Evolutionary conservation across 371 early-diverging fungal genomes (phyloP).

Genomic region (Mucor ambiguus): DNA sequence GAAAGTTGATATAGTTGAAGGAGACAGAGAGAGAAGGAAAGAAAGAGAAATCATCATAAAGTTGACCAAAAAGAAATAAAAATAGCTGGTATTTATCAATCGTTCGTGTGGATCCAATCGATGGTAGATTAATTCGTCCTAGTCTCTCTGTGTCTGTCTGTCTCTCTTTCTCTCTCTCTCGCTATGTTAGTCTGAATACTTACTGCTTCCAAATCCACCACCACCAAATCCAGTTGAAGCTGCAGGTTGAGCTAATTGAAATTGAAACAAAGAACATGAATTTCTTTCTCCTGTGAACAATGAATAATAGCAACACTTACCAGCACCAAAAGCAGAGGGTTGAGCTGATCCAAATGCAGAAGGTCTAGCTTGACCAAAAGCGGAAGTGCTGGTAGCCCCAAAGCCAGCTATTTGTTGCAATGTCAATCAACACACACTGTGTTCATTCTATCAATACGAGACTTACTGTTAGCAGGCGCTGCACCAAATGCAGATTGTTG

Average conservation of each 20-base stretch:
- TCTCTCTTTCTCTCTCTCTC: background rate
- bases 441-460: background rate
- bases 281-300: background rate
- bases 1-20: background rate
- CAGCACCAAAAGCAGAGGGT: constrained; percentile 35
- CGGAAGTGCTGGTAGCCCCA: constrained; percentile 38
- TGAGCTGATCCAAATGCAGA: constrained; percentile 40
- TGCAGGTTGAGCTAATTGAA: constrained; percentile 27
- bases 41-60: background rate
- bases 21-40: background rate
- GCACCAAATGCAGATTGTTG: constrained; percentile 46
- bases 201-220: constrained; percentile 49
- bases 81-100: background rate
- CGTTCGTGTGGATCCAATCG: background rate
- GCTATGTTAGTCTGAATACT: constrained; percentile 9
- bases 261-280: background rate
- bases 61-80: background rate
- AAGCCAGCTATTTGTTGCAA: constrained; percentile 30
- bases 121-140: background rate
- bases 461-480: constrained; percentile 35
- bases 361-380: constrained; percentile 56
- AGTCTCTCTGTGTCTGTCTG: background rate
- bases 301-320: constrained; percentile 10
- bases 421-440: background rate
- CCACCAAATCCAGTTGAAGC: constrained; percentile 37